Conservation (phyloP, 2,329 filamentous ascomycete species). For the Xylaria sp. region DNA sequence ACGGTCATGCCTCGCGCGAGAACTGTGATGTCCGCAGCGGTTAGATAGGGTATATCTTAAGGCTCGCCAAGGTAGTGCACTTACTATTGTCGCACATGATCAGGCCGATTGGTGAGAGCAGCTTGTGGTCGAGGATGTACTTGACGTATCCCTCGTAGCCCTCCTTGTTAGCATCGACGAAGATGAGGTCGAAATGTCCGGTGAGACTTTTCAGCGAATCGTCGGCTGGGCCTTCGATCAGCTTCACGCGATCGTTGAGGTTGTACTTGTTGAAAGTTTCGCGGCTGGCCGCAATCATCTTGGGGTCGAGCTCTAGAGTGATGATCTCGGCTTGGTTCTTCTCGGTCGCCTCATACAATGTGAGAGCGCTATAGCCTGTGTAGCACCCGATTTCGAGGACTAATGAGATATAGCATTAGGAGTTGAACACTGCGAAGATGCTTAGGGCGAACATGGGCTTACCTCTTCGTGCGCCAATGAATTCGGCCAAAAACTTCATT, state of each 20-base stretch:
- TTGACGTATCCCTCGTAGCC: conserved; percentile 38
- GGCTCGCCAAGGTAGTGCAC: no score
- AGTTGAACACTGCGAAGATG: neutral
- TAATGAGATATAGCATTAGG: conserved; percentile 23
- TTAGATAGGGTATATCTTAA: neutral
- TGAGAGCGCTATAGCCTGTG: conserved; percentile 51
- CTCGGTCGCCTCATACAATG: conserved; percentile 49
- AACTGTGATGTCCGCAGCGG: conserved; percentile 13
- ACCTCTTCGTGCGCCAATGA: conserved; percentile 36
- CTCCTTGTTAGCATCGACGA: conserved; percentile 51
- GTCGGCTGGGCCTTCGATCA: conserved; percentile 36
- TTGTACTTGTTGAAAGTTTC: conserved; percentile 33
- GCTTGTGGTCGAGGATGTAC: conserved; percentile 39
- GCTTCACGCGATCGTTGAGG: conserved; percentile 36
- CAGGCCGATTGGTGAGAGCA: conserved; percentile 32
- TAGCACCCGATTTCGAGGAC: conserved; percentile 52
- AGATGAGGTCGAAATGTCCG: conserved; percentile 49
- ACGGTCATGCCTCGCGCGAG: conserved; percentile 39
- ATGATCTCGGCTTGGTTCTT: conserved; percentile 41
- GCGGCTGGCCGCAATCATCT: conserved; percentile 40
- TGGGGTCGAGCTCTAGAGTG: conserved; percentile 38
- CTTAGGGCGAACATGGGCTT: neutral
- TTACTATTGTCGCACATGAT: conserved; percentile 39
- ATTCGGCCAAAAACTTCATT: conserved; percentile 38
- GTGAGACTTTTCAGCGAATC: conserved; percentile 40